These are phyloP conservation scores for Thalassiosira mediterranea DNA, from an alignment of 352 stramenopile genomes.

Conservation along the genomic window DNA sequence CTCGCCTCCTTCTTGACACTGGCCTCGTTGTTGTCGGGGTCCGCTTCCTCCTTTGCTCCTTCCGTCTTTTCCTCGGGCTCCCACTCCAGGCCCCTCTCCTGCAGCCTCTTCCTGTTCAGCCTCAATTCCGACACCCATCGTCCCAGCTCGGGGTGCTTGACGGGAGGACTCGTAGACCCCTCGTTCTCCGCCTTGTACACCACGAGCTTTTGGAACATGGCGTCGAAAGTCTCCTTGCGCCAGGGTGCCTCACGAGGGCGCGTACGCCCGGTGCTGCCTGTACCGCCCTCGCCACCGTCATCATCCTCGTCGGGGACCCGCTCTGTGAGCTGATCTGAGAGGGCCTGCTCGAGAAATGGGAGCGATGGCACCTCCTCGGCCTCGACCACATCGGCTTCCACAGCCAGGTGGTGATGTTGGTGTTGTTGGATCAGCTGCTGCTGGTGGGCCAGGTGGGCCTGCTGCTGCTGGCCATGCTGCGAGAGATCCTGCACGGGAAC, in stretches of 20 bases:
- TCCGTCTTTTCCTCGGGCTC: background rate
- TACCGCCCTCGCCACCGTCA: background rate
- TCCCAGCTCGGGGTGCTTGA: constrained; percentile 21
- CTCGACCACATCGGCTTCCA: too few relatives aligned
- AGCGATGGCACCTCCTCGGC: too few relatives aligned
- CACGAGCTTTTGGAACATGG: constrained; percentile 14
- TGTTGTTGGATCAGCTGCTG: too few relatives aligned
- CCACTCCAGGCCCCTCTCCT: constrained; percentile 19
- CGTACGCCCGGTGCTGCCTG: background rate
- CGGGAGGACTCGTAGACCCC: constrained; percentile 8
- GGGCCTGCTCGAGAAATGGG: too few relatives aligned
- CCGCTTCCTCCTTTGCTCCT: background rate
- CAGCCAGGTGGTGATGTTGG: too few relatives aligned
- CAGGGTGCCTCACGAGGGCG: background rate
- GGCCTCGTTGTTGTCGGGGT: background rate
- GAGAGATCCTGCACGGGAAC: too few relatives aligned
- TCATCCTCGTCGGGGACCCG: constrained; percentile 2
- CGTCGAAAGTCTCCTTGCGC: constrained; percentile 10
- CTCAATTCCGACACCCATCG: constrained; percentile 25
- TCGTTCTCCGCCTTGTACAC: constrained; percentile 17
- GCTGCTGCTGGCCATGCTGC: too few relatives aligned
- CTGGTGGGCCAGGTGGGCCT: too few relatives aligned
- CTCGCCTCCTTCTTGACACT: background rate
- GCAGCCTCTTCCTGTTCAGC: constrained; percentile 2
- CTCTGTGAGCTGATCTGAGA: too few relatives aligned